Conservation (phyloP, 306 rosid genomes). For the Begonia loranthoides region DNA sequence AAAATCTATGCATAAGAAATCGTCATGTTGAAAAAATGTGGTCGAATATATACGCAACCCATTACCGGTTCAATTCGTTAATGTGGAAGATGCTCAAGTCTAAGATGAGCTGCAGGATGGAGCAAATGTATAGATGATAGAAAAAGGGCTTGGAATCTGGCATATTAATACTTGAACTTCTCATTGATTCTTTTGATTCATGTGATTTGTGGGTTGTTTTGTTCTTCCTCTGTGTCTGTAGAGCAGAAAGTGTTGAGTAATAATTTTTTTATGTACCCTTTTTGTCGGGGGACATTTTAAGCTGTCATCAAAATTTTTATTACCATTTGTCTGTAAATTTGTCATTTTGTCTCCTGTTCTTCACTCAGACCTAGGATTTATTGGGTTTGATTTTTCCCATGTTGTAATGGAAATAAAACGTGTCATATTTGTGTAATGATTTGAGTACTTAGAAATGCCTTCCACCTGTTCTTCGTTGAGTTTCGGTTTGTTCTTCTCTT, state of each 20-base stretch:
- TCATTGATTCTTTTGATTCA: slow-evolving; percentile 8
- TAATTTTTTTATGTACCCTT: neutral
- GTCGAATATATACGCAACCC: slow-evolving; percentile 1
- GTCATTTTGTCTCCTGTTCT: no score
- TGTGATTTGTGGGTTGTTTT: slow-evolving; percentile 8
- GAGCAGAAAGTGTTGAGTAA: slow-evolving; percentile 1
- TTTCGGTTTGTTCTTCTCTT: no score
- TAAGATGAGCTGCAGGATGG: neutral
- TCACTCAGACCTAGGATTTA: no score
- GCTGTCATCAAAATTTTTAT: no score
- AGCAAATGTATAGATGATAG: neutral
- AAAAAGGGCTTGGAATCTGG: slow-evolving; percentile 6
- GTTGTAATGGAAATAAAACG: no score
- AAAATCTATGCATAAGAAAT: slow-evolving; percentile 12
- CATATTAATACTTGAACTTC: slow-evolving; percentile 7
- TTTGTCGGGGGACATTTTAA: no score
- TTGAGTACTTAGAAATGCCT: no score
- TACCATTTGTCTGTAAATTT: no score
- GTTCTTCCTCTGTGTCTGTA: slow-evolving; percentile 5
- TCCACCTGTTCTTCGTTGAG: no score
- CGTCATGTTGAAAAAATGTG: no score
- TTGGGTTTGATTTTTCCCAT: no score
- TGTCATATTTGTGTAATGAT: no score
- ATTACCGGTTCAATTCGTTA: neutral
- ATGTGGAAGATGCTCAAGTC: neutral